Percentiles rank a stretch among this genome's conserved stretches.
Conservation (phyloP, 768 basidiomycete genomes). For the Pulveroboletus sp. region DNA sequence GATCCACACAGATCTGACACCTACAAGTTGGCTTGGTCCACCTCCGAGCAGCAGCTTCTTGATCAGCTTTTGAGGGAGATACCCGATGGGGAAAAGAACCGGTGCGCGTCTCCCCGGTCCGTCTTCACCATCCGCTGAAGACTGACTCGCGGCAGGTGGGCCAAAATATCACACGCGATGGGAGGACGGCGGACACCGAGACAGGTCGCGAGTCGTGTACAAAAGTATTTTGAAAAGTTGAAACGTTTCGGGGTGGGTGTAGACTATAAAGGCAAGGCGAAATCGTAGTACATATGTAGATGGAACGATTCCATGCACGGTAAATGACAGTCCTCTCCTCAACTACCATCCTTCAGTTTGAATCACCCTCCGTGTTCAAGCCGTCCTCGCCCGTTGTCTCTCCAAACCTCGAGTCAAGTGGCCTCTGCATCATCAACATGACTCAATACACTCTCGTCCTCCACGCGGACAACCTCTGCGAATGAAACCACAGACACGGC, state of each 20-base stretch:
- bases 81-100: conserved; percentile 70
- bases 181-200: conserved; percentile 68
- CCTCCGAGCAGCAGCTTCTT: conserved; percentile 71
- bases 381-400: too few relatives aligned
- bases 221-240: conserved; percentile 84
- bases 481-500: too few relatives aligned
- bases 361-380: too few relatives aligned
- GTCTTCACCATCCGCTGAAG: conserved; percentile 6
- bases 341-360: too few relatives aligned
- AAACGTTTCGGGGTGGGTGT: conserved; percentile 64
- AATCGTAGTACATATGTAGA: conserved; percentile 19
- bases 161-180: conserved; percentile 81
- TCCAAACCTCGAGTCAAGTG: too few relatives aligned
- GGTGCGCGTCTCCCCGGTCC: conserved; percentile 42
- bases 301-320: too few relatives aligned
- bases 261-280: conserved; percentile 25
- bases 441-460: too few relatives aligned
- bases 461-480: too few relatives aligned
- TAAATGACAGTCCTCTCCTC: too few relatives aligned
- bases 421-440: too few relatives aligned
- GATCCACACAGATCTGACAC: conserved; percentile 46
- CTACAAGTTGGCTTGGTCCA: conserved; percentile 80
- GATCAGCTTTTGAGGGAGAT: conserved; percentile 73
- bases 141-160: conserved; percentile 48
- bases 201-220: conserved; percentile 86